phyloP scores from a whole-genome alignment of 805 yeast species.

The Spathaspora sp. region DNA sequence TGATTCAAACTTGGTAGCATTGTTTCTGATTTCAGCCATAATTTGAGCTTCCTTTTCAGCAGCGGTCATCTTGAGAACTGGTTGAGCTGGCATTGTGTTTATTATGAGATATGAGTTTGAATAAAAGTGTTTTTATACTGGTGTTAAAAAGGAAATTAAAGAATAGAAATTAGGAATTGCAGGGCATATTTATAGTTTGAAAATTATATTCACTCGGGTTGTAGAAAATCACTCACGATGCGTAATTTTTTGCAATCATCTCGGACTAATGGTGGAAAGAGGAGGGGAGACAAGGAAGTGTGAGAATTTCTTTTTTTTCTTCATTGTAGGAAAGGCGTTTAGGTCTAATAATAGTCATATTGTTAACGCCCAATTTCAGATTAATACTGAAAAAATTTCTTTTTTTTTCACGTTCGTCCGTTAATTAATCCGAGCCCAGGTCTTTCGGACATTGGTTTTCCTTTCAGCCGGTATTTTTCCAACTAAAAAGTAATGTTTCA shows the following conservation, averaged over 20 bases:
- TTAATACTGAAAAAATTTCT: not conserved
- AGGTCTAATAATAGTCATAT: not conserved
- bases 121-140: not conserved
- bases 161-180: not conserved
- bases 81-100: slow-evolving; percentile 8
- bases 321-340: not conserved
- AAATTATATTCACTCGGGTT: not conserved
- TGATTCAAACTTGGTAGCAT: slow-evolving; percentile 30
- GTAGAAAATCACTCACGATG: not conserved
- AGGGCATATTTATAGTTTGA: not conserved
- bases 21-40: slow-evolving; percentile 41
- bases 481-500: too few relatives aligned
- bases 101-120: not conserved
- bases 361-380: not conserved
- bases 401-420: not conserved
- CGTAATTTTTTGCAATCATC: not conserved
- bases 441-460: not conserved
- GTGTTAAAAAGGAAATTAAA: not conserved
- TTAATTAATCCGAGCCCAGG: not conserved
- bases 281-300: not conserved
- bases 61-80: slow-evolving; percentile 26
- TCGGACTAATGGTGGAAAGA: slow-evolving; percentile 3
- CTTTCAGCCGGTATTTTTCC: not conserved
- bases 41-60: slow-evolving; percentile 44
- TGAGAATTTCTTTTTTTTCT: slow-evolving; percentile 4